Evolutionary conservation across 2,329 filamentous ascomycete species (phyloP), one percentile per base, ranked within the genome.

Genomic region (Sporothrix protearum): DNA sequence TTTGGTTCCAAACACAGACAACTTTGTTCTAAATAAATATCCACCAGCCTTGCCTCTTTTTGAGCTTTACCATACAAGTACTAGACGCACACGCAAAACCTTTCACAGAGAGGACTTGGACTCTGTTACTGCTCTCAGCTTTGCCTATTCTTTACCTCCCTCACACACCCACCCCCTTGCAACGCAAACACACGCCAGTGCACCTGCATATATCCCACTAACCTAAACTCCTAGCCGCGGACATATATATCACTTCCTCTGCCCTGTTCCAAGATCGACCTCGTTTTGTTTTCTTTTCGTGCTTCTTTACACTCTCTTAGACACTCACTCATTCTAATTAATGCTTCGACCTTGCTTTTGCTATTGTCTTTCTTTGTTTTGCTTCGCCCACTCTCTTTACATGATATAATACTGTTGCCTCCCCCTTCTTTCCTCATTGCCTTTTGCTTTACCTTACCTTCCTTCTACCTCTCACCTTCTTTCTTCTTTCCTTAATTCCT

Each of bases 161-260:
- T 49, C 63, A 7, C 63, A 66, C 63, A 25, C 64, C 45, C 45
- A 49, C 42, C 45, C 63, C 28, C 45, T 49, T 51, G 16, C 45
- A n/a, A 42, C 57, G 25, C 68, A 51, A 28, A 59, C 28, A 53
- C 49, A 71, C 61, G 36, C 67, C 67, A 69, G 63, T 69, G 67
- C 71, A 57, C 51, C 28, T 67, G 42, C 71, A 71, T 71, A 64
- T 55, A 73, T 69, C 51, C 64, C 63, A 61, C 68, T 72, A 71
- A 72, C 45, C 61, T 69, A 69, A 66, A 66, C 63, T 55, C 71
- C 45, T 45, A 69, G 57, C 69, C 59, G 69, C 49, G 42, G 69
- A 73, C 49, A 68, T 57, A 71, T 68, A 68, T 68, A 61, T 61
- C 33, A 66, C 71, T 39, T 59, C 53, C 39, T 51, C 61, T 67